Evolutionary conservation across 2,329 filamentous ascomycete species (phyloP), one percentile per base, ranked within the genome.

Genomic region (Claviceps maximensis): DNA sequence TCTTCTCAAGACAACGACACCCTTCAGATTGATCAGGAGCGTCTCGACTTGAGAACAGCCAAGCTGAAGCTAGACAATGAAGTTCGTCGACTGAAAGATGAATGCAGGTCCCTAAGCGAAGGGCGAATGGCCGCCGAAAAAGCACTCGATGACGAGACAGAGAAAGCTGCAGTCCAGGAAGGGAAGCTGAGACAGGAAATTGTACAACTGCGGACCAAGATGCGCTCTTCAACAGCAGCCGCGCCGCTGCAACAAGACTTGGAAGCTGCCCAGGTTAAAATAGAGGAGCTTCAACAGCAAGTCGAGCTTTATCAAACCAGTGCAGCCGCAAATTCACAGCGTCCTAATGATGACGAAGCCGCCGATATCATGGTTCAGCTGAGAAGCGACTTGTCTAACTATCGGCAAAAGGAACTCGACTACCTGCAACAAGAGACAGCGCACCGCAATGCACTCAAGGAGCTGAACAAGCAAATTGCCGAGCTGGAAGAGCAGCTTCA

Each of bases 21-120:
- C 1, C 76, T 80, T 58, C 77, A 76, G 13, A 65, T 85, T 47
- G 84, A 87, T 58, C 79, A 83, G 56, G 85, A 88, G 61, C 82
- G 83, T 57, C 69, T 84, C 47, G 82, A 87, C 52, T 71, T 88
- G 25, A 80, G 83, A 19, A 80, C 82, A 29, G 70, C 78, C n/a
- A 85, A 83, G 62, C 70, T 82, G 56, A 84, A 82, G 60, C 74
- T 87, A 19, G 84, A 88, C 57, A 76, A 72, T 55, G 84, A 88
- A 60, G 71, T 86, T 17, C 79, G 80, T 44, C 74, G 82, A 13
- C 69, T 87, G 17, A 79, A 74, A 50, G 80, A 85, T 9, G 84
- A 88, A 62, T 83, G 82, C 59, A 74, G 72, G 53, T 64, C 71
- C 1, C 67, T 86, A 40, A 55, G 71, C 13, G 76, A 81, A 54